Evolutionary conservation across 495 filamentous ascomycete species (phyloP).

Genomic region (Aspergillus egyptiacus): DNA sequence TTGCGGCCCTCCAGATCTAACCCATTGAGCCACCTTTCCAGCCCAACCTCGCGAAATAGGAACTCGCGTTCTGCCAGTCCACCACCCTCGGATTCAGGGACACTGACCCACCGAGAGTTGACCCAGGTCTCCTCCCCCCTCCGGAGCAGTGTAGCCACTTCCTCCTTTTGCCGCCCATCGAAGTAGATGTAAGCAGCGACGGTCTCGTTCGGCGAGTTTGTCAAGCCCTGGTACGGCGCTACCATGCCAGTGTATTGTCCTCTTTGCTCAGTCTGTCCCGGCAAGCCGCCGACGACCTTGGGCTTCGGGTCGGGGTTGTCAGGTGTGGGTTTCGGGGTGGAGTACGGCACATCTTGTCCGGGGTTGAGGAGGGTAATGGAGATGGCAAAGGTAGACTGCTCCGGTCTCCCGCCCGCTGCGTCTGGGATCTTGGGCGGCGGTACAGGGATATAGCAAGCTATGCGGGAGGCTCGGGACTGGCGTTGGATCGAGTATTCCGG

Average conservation of each 20-base stretch:
- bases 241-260: slow-evolving; percentile 54
- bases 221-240: slow-evolving; percentile 83
- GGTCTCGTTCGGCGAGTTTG: slow-evolving; percentile 85
- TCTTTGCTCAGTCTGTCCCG: slow-evolving; percentile 49
- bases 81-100: slow-evolving; percentile 84
- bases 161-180: slow-evolving; percentile 89
- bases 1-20: slow-evolving; percentile 79
- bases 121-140: slow-evolving; percentile 99
- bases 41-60: slow-evolving; percentile 91
- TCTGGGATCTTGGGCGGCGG: slow-evolving; percentile 74
- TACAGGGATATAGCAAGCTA: slow-evolving; percentile 94
- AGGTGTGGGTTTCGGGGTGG: slow-evolving; percentile 66
- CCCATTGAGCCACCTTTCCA: slow-evolving; percentile 93
- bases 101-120: slow-evolving; percentile 94
- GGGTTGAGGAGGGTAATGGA: slow-evolving; percentile 93
- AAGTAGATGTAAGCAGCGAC: slow-evolving; percentile 99
- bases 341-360: slow-evolving; percentile 82
- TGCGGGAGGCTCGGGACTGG: slow-evolving; percentile 81
- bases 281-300: slow-evolving; percentile 67
- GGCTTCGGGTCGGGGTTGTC: slow-evolving; percentile 69
- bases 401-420: slow-evolving; percentile 62
- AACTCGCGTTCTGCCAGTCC: slow-evolving; percentile 96
- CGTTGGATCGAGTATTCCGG: slow-evolving; percentile 92
- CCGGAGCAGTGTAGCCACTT: slow-evolving; percentile 88
- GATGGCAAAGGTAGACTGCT: slow-evolving; percentile 91